Evolutionary conservation across 495 filamentous ascomycete species (phyloP).

Genomic region (Penicillium canescens): DNA sequence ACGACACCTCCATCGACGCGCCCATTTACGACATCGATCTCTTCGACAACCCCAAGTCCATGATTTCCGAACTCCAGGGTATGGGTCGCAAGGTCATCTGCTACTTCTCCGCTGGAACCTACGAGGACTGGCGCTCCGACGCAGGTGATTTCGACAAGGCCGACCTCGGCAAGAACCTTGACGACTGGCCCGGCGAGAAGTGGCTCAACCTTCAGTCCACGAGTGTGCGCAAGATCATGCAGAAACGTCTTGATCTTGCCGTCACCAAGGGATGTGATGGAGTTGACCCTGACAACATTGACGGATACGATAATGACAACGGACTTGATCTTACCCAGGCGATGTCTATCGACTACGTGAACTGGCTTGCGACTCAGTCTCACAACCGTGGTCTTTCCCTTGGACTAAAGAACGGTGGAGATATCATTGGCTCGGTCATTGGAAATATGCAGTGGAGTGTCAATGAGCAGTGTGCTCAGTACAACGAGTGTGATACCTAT

Average conservation of each 20-base stretch:
- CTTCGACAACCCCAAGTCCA: slow-evolving; percentile 48
- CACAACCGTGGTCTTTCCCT: slow-evolving; percentile 48
- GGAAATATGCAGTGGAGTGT: slow-evolving; percentile 64
- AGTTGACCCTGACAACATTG: slow-evolving; percentile 73
- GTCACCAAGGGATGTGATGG: slow-evolving; percentile 64
- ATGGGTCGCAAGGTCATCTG: slow-evolving; percentile 62
- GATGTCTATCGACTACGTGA: slow-evolving; percentile 58
- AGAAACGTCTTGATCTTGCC: slow-evolving; percentile 54
- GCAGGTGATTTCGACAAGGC: slow-evolving; percentile 45
- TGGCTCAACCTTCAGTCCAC: slow-evolving; percentile 62
- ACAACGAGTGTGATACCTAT: slow-evolving; percentile 58
- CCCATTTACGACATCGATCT: slow-evolving; percentile 64
- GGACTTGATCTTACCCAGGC: slow-evolving; percentile 55
- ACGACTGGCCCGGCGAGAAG: slow-evolving; percentile 64
- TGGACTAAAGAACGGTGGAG: slow-evolving; percentile 67
- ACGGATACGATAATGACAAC: slow-evolving; percentile 60
- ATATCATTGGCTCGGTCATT: slow-evolving; percentile 58
- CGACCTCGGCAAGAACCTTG: slow-evolving; percentile 55
- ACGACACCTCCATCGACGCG: slow-evolving; percentile 46
- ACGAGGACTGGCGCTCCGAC: slow-evolving; percentile 61
- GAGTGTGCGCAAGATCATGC: slow-evolving; percentile 64
- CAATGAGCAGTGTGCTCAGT: slow-evolving; percentile 71
- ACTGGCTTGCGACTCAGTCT: slow-evolving; percentile 58
- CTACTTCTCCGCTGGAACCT: slow-evolving; percentile 72
- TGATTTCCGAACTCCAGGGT: slow-evolving; percentile 48